Conservation (phyloP, 352 stramenopile genomes). For the Phytophthora ohioensis region DNA sequence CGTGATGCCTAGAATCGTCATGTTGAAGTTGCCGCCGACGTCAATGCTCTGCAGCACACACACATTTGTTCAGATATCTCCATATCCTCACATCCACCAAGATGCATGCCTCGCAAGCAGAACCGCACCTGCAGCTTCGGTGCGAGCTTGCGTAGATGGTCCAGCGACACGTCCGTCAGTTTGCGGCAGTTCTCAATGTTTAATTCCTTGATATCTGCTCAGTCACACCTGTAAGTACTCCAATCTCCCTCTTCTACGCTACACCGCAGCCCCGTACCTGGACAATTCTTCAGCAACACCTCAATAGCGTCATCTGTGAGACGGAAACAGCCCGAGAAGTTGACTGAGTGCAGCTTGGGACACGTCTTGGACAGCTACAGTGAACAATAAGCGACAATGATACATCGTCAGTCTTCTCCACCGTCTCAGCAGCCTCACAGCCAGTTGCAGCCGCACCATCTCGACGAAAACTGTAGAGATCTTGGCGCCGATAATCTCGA, state of each 20-base stretch:
- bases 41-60: slow-evolving; percentile 73
- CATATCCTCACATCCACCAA: not conserved
- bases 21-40: slow-evolving; percentile 90
- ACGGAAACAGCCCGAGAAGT: slow-evolving; percentile 89
- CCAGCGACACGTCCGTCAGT: slow-evolving; percentile 80
- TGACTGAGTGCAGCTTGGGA: slow-evolving; percentile 87
- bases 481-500: slow-evolving; percentile 89
- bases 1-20: slow-evolving; percentile 87
- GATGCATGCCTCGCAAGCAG: not conserved
- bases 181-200: slow-evolving; percentile 93
- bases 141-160: slow-evolving; percentile 79
- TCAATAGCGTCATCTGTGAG: slow-evolving; percentile 89
- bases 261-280: slow-evolving; percentile 47
- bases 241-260: not conserved
- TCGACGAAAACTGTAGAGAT: slow-evolving; percentile 83
- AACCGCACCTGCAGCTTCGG: slow-evolving; percentile 78
- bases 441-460: slow-evolving; percentile 45
- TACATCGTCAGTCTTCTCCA: slow-evolving; percentile 3
- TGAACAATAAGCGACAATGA: slow-evolving; percentile 3
- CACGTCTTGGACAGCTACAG: slow-evolving; percentile 75
- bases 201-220: slow-evolving; percentile 85
- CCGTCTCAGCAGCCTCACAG: not conserved
- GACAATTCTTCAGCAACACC: slow-evolving; percentile 80
- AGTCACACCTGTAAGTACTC: not conserved
- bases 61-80: not conserved